phyloP scores from a whole-genome alignment of 169 alveolate species.

The Cryptosporidium meleagridis region DNA sequence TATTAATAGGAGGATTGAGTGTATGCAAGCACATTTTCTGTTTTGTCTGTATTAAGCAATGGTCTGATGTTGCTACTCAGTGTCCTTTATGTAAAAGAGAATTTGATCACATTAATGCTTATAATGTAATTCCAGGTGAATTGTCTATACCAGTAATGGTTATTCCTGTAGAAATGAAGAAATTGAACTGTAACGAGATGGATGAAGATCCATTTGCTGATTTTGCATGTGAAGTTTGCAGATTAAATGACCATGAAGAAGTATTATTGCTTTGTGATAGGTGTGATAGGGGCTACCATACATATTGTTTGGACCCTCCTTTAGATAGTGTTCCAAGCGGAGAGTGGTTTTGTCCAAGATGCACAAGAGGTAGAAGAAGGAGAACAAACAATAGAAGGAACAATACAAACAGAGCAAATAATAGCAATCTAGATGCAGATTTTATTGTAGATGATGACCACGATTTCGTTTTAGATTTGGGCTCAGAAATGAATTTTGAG shows the following conservation, averaged over 20 bases:
- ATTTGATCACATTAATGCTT: conserved; percentile 55
- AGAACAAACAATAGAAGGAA: conserved; percentile 17
- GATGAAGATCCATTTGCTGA: conserved; percentile 70
- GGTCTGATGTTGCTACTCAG: conserved; percentile 68
- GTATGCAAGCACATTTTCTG: conserved; percentile 62
- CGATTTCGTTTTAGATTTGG: conserved; percentile 20
- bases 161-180: conserved; percentile 40
- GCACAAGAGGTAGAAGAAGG: conserved; percentile 68
- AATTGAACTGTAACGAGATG: conserved; percentile 26
- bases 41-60: conserved; percentile 50
- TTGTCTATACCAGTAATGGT: conserved; percentile 28
- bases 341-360: conserved; percentile 81
- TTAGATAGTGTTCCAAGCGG: conserved; percentile 80
- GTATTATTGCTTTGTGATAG: conserved; percentile 78
- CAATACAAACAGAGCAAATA: conserved; percentile 1
- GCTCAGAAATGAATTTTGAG: not conserved
- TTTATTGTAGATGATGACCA: conserved; percentile 4
- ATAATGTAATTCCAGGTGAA: conserved; percentile 29
- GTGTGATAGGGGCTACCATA: conserved; percentile 82
- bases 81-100: conserved; percentile 65
- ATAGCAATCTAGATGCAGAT: not conserved
- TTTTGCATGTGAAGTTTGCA: conserved; percentile 69
- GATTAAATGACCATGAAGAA: conserved; percentile 67
- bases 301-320: conserved; percentile 80
- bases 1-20: conserved; percentile 42